Percentiles rank a stretch among this genome's conserved stretches.
Conservation (phyloP, 139 green algal species). For the Nannochloris sp. region DNA sequence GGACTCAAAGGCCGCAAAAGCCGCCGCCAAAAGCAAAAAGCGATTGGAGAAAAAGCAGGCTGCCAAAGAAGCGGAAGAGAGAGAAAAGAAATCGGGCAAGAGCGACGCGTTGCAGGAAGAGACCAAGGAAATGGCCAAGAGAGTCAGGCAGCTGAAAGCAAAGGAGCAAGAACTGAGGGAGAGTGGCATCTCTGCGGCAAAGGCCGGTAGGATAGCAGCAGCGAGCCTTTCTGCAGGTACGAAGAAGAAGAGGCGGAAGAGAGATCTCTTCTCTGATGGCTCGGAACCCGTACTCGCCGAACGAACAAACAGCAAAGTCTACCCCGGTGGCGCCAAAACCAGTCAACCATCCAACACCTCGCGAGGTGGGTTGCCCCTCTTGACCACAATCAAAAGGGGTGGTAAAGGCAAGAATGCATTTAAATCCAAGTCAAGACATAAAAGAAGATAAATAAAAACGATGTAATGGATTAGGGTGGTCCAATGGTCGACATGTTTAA, state of each 20-base stretch:
- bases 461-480: background rate
- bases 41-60: slow-evolving; percentile 26
- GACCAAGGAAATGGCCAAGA: slow-evolving; percentile 25
- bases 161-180: slow-evolving; percentile 38
- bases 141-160: slow-evolving; percentile 43
- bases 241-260: slow-evolving; percentile 36
- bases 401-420: slow-evolving; percentile 5
- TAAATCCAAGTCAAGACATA: slow-evolving; percentile 7
- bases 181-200: slow-evolving; percentile 44
- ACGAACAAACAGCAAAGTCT: slow-evolving; percentile 27
- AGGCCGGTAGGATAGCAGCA: slow-evolving; percentile 51
- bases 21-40: slow-evolving; percentile 15
- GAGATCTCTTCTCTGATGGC: slow-evolving; percentile 22
- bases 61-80: slow-evolving; percentile 25
- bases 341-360: background rate
- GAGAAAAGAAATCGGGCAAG: slow-evolving; percentile 21
- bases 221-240: slow-evolving; percentile 32
- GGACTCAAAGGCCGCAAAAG: slow-evolving; percentile 10
- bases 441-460: background rate
- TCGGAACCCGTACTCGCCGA: slow-evolving; percentile 10
- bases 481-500: no score
- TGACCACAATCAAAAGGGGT: background rate
- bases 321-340: slow-evolving; percentile 30
- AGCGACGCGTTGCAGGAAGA: slow-evolving; percentile 22
- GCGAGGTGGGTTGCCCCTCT: slow-evolving; percentile 10